These are phyloP conservation scores for Panicum miliaceum DNA, from an alignment of 176 grass and related monocot genomes.

Conservation along the genomic window DNA sequence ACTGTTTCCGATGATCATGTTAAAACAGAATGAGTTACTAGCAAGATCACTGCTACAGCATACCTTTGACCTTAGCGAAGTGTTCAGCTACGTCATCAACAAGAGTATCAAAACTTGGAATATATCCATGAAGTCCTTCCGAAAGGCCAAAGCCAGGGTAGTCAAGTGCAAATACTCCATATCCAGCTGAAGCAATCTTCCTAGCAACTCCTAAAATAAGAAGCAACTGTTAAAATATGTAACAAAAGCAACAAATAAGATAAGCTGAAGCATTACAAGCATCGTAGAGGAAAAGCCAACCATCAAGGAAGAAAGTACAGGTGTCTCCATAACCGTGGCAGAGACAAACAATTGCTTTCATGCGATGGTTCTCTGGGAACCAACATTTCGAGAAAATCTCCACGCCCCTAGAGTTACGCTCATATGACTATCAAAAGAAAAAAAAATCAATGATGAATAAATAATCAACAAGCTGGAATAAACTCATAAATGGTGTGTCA, in stretches of 20 bases:
- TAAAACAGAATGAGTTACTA: conserved; percentile 10
- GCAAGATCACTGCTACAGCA: conserved; percentile 10
- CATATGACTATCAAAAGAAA: conserved; percentile 59
- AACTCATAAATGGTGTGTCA: neutral
- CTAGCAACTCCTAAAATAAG: conserved; percentile 73
- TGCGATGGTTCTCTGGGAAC: conserved; percentile 63
- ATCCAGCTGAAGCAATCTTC: conserved; percentile 83
- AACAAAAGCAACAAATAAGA: conserved; percentile 31
- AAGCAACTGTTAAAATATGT: conserved; percentile 26
- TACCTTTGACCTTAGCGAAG: conserved; percentile 92
- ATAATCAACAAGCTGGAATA: conserved; percentile 31
- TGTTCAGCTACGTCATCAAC: conserved; percentile 74
- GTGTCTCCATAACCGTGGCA: conserved; percentile 98
- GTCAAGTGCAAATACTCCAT: conserved; percentile 92
- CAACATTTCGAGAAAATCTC: conserved; percentile 97
- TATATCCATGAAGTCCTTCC: conserved; percentile 98
- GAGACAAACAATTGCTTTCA: conserved; percentile 86
- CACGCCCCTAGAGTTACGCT: conserved; percentile 81
- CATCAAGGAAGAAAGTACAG: conserved; percentile 98
- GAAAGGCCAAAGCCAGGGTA: conserved; percentile 97
- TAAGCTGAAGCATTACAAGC: conserved; percentile 21
- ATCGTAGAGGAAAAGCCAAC: conserved; percentile 53
- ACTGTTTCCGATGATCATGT: neutral
- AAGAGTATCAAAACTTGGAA: conserved; percentile 78
- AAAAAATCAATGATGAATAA: conserved; percentile 13